These are phyloP conservation scores for Russula sp. DNA, from an alignment of 768 basidiomycete species.

Conservation along the genomic window DNA sequence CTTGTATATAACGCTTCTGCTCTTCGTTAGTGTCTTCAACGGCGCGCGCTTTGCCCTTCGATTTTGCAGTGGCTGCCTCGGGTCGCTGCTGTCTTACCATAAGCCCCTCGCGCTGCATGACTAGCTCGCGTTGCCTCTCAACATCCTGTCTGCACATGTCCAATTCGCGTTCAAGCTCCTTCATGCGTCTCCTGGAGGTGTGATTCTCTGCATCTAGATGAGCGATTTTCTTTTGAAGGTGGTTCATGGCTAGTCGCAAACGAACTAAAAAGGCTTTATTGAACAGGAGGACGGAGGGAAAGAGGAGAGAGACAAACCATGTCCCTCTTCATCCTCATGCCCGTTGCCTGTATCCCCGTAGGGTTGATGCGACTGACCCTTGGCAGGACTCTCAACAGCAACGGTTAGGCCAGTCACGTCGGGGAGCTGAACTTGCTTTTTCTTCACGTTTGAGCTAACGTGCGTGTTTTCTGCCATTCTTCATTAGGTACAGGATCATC, in stretches of 20 bases:
- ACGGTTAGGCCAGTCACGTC: constrained; percentile 82
- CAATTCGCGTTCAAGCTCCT: constrained; percentile 81
- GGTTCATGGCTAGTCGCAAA: constrained; percentile 52
- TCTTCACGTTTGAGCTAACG: constrained; percentile 26
- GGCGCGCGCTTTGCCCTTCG: constrained; percentile 34
- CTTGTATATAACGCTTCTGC: constrained; percentile 56
- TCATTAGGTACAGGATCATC: background rate
- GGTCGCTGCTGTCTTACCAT: constrained; percentile 29
- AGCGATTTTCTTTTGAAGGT: constrained; percentile 61
- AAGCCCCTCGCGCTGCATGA: constrained; percentile 51
- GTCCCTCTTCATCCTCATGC: constrained; percentile 46
- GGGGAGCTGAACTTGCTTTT: constrained; percentile 48
- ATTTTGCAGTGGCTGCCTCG: constrained; percentile 30
- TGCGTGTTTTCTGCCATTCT: background rate
- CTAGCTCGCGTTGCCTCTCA: constrained; percentile 56
- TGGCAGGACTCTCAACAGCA: constrained; percentile 70
- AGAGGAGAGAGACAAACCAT: constrained; percentile 42
- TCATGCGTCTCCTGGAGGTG: constrained; percentile 73
- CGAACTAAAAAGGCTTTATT: constrained; percentile 39
- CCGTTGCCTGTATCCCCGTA: constrained; percentile 38
- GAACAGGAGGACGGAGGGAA: constrained; percentile 1
- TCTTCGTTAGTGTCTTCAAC: constrained; percentile 17
- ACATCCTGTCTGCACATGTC: constrained; percentile 81
- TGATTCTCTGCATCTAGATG: constrained; percentile 78
- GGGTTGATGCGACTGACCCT: constrained; percentile 42